A percentile compares a stretch with the other conserved stretches of the same genome.
These are phyloP conservation scores for Sphaerulina populicola DNA, from an alignment of 2,329 filamentous ascomycete genomes.

Conservation along the genomic window DNA sequence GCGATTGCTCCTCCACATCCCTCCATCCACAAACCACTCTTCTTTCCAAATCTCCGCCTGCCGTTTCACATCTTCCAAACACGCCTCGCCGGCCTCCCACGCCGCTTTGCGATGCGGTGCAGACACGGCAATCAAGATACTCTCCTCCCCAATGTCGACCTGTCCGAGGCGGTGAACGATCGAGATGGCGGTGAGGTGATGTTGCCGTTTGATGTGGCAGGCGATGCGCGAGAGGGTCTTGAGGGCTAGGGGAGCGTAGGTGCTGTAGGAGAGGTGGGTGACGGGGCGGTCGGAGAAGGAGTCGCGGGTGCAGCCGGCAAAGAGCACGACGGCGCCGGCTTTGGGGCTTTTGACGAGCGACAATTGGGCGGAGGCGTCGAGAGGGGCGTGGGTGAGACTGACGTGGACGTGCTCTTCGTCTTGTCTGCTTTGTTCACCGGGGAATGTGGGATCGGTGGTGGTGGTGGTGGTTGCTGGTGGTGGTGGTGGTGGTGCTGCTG, in stretches of 20 bases:
- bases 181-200: conserved; percentile 63
- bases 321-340: conserved; percentile 68
- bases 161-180: conserved; percentile 77
- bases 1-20: conserved; percentile 78
- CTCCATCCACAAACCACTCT: conserved; percentile 75
- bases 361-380: conserved; percentile 53
- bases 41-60: conserved; percentile 92
- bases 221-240: conserved; percentile 60
- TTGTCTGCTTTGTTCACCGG: conserved; percentile 24
- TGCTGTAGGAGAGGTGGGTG: conserved; percentile 63
- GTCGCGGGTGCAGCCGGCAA: conserved; percentile 60
- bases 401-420: conserved; percentile 52
- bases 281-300: conserved; percentile 65
- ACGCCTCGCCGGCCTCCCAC: conserved; percentile 83
- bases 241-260: conserved; percentile 64
- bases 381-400: conserved; percentile 55
- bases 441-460: no score
- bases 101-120: conserved; percentile 74
- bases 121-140: conserved; percentile 80
- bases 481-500: no score
- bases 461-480: no score
- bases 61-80: conserved; percentile 76
- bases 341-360: conserved; percentile 61
- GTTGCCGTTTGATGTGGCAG: conserved; percentile 47
- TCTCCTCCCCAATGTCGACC: conserved; percentile 87